These are phyloP conservation scores for Aspergillus sp. DNA, from an alignment of 2,329 filamentous ascomycete genomes.

Conservation along the genomic window DNA sequence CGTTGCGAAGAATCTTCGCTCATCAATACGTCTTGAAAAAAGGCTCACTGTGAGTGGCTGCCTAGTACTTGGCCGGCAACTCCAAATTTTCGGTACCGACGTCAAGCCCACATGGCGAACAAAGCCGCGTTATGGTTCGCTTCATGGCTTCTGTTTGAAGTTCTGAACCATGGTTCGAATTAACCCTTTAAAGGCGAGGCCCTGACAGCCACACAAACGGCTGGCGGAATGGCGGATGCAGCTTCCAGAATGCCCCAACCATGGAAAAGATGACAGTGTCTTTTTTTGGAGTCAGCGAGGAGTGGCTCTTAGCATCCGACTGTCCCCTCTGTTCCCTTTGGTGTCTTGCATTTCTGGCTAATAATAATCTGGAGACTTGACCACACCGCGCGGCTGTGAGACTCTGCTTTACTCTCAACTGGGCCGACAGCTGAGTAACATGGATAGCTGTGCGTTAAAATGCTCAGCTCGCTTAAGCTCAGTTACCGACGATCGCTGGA, in stretches of 20 bases:
- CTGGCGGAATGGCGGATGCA: not conserved
- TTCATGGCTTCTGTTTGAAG: slow-evolving; percentile 1
- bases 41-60: not conserved
- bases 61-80: not conserved
- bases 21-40: not conserved
- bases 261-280: not conserved
- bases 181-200: slow-evolving; percentile 2
- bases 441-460: not conserved
- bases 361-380: not conserved
- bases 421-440: not conserved
- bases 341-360: slow-evolving; percentile 5
- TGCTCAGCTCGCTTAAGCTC: not conserved
- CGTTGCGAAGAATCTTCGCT: not conserved
- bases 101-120: slow-evolving; percentile 30
- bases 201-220: not conserved
- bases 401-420: slow-evolving; percentile 1
- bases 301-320: slow-evolving; percentile 15
- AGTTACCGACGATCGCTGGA: not conserved
- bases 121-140: slow-evolving; percentile 7
- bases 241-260: slow-evolving; percentile 1
- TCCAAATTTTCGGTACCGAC: slow-evolving; percentile 15
- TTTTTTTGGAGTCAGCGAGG: not conserved
- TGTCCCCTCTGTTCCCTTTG: slow-evolving; percentile 4
- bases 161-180: slow-evolving; percentile 1
- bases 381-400: not conserved